These are phyloP conservation scores for Eucalyptus virginea DNA, from an alignment of 345 rosid species.

Conservation along the genomic window DNA sequence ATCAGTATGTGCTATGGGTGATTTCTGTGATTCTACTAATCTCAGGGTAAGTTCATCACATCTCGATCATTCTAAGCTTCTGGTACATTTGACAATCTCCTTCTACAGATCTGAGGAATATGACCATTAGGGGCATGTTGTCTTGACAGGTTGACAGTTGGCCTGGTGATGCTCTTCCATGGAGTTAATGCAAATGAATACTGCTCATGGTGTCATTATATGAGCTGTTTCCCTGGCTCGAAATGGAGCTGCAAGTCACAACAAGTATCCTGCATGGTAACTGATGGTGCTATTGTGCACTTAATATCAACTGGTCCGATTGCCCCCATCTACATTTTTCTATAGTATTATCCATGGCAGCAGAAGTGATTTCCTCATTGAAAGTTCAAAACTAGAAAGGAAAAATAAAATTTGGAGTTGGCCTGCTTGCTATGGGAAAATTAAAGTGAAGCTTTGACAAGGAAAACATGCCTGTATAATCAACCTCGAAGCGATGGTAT, in stretches of 20 bases:
- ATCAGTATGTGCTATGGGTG: conserved; percentile 65
- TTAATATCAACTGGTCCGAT: background rate
- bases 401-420: background rate
- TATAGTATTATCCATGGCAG: background rate
- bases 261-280: conserved; percentile 54
- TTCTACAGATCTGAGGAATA: background rate
- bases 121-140: background rate
- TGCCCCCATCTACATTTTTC: background rate
- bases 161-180: conserved; percentile 48
- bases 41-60: conserved; percentile 35
- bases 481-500: background rate
- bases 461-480: background rate
- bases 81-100: background rate
- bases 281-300: background rate
- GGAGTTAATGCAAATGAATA: conserved; percentile 57
- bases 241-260: conserved; percentile 64
- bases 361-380: background rate
- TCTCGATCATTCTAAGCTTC: background rate
- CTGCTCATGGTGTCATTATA: conserved; percentile 86
- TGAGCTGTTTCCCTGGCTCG: conserved; percentile 79
- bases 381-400: background rate
- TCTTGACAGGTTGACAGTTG: conserved; percentile 31
- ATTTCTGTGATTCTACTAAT: conserved; percentile 34
- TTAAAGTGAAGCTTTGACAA: background rate
- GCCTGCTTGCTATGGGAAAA: background rate